Conservation (phyloP, 2,329 filamentous ascomycete genomes). For the Arthrobotrys musiformis region DNA sequence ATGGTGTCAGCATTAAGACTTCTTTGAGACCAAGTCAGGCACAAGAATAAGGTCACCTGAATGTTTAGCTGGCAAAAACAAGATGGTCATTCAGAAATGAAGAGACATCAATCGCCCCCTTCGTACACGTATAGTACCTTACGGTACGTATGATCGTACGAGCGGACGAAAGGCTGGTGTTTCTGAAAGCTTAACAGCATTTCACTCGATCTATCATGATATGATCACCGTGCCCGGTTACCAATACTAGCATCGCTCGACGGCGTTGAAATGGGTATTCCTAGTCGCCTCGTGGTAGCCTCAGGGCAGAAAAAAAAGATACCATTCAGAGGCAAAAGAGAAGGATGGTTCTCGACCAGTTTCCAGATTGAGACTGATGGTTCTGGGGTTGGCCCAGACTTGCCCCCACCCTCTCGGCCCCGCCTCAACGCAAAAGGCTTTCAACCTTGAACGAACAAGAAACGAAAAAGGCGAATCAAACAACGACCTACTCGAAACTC, state of each 20-base stretch:
- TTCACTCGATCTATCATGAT: too few relatives aligned
- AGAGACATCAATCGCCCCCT: not conserved
- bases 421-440: conserved; percentile 49
- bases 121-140: not conserved
- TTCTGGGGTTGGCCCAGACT: conserved; percentile 45
- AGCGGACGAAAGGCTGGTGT: not conserved
- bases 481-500: not conserved
- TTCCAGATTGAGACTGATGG: conserved; percentile 36
- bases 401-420: conserved; percentile 36
- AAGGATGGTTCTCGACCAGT: conserved; percentile 32
- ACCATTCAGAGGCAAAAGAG: not conserved
- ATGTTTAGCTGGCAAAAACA: conserved; percentile 18
- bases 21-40: conserved; percentile 48
- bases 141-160: not conserved
- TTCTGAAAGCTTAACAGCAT: not conserved
- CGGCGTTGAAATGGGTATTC: not conserved
- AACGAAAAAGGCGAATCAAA: not conserved
- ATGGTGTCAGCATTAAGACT: conserved; percentile 1
- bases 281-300: not conserved
- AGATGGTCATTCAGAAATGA: conserved; percentile 27
- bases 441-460: too few relatives aligned
- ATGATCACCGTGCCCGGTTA: conserved; percentile 17
- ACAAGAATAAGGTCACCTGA: conserved; percentile 49
- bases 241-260: not conserved
- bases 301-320: not conserved